These are phyloP conservation scores for Alternaria angustiovoidea DNA, from an alignment of 2,329 filamentous ascomycete genomes.

Conservation along the genomic window DNA sequence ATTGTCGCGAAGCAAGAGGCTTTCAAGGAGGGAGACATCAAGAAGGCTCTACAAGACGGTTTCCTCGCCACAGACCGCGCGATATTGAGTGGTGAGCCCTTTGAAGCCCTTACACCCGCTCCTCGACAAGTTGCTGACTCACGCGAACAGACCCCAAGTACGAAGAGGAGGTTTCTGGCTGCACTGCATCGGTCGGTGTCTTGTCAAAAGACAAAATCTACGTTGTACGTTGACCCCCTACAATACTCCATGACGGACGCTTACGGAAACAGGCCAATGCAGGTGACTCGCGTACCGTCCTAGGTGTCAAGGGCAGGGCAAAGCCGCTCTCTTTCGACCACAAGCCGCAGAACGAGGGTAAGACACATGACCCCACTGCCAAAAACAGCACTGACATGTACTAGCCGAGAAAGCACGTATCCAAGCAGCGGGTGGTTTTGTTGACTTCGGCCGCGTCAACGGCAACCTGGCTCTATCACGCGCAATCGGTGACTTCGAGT, in stretches of 20 bases:
- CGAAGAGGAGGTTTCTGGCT: conserved; percentile 97
- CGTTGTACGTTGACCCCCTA: conserved; percentile 72
- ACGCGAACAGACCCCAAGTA: conserved; percentile 82
- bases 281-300: conserved; percentile 91
- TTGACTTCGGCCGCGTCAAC: conserved; percentile 98
- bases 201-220: conserved; percentile 93
- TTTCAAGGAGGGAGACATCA: conserved; percentile 89
- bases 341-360: conserved; percentile 98
- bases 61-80: conserved; percentile 96
- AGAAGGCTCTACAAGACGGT: conserved; percentile 95
- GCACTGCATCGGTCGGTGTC: conserved; percentile 90
- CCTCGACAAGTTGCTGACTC: conserved; percentile 37
- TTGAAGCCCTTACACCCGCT: background rate
- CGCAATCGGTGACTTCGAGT: conserved; percentile 98
- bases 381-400: conserved; percentile 24
- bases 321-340: conserved; percentile 99
- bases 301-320: conserved; percentile 95
- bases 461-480: conserved; percentile 96
- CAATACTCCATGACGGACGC: conserved; percentile 3
- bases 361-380: background rate
- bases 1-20: conserved; percentile 95
- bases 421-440: conserved; percentile 92
- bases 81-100: conserved; percentile 83
- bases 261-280: conserved; percentile 78
- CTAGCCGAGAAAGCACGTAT: conserved; percentile 95